Base-by-base conservation (phyloP, 352 stramenopile species). In the Thraustochytrium sp. region DNA sequence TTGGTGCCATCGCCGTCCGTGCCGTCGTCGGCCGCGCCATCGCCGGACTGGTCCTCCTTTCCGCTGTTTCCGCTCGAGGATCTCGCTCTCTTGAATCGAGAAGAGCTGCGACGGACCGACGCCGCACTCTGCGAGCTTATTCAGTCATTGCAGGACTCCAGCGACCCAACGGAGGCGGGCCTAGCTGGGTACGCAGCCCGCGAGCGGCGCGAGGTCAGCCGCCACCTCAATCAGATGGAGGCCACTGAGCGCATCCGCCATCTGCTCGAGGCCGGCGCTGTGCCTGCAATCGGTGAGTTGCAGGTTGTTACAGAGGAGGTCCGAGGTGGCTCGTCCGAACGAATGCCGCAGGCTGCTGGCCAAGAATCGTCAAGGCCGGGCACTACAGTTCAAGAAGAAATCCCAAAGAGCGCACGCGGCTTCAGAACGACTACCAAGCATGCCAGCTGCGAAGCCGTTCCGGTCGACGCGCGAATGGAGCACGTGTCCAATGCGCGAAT, bases 1-100 rank as follows among this genome's bases (percentile, higher is more conserved):
- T 55, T 55, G 48, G n/a, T 23, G 18, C 18, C n/a, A 55, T n/a
- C n/a, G 16, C 48, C 18, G 48, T 55, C 48, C n/a, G 18, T 55
- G 18, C 16, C 48, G 18, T 55, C 48, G 18, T 0, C 54, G 5
- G 26, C 49, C 5, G 1, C 11, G 40, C 34, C 16, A 61, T 11
- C 5, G n/a, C 5, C 49, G 26, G 62, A 61, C 9, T 75, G 62
- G 62, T 36, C 21, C 9, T 29, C 8, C n/a, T 75, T 75, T 61
- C 62, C 62, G 23, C 37, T 80, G 2, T 80, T 80, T 72, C 46
- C 68, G 18, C 51, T 80, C 13, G 68, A 68, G 26, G 44, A 80
- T 44, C 13, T 80, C 26, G 23, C 29, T 13, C 23, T 80, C 18
- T 31, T 80, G n/a, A 36, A 8, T 34, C 42, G 2, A 9, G 37